phyloP scores from a whole-genome alignment of 169 alveolate species.

The Toxoplasma gondii region DNA sequence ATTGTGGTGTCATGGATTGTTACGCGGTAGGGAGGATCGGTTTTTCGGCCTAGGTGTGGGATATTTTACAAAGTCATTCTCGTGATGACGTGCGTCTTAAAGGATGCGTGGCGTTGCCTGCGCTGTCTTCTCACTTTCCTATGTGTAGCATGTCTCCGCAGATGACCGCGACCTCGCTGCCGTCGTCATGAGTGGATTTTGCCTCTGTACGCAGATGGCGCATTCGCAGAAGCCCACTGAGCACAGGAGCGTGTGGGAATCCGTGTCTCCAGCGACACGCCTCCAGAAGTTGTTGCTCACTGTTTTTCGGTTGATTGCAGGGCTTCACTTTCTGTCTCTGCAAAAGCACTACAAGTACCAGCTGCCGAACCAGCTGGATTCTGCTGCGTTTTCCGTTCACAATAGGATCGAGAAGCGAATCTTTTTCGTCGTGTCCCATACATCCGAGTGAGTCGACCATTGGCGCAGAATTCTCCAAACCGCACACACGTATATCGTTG shows the following conservation, averaged over 20 bases:
- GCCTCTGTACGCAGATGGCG: too few species aligned
- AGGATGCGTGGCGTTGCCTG: neutral
- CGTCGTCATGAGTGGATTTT: too few species aligned
- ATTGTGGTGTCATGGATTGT: neutral
- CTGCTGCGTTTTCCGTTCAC: constrained; percentile 29
- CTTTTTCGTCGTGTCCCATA: constrained; percentile 25
- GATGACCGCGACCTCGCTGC: too few species aligned
- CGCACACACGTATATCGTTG: too few species aligned
- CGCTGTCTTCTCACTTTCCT: too few species aligned
- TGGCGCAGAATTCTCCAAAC: neutral
- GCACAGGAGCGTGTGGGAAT: too few species aligned
- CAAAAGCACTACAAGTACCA: constrained; percentile 38
- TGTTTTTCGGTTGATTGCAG: neutral
- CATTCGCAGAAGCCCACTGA: too few species aligned
- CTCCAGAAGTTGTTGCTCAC: too few species aligned
- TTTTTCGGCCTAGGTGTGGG: neutral
- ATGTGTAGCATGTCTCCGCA: too few species aligned
- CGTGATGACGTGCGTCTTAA: neutral
- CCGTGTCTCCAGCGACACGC: too few species aligned
- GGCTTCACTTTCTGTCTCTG: constrained; percentile 14
- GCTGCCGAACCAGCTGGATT: constrained; percentile 38
- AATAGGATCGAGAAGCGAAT: neutral
- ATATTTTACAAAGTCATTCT: neutral
- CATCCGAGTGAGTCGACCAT: neutral
- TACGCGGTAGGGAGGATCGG: neutral